Base-by-base conservation (phyloP, 2,329 filamentous ascomycete genomes). In the Paecilomyces fulvus region DNA sequence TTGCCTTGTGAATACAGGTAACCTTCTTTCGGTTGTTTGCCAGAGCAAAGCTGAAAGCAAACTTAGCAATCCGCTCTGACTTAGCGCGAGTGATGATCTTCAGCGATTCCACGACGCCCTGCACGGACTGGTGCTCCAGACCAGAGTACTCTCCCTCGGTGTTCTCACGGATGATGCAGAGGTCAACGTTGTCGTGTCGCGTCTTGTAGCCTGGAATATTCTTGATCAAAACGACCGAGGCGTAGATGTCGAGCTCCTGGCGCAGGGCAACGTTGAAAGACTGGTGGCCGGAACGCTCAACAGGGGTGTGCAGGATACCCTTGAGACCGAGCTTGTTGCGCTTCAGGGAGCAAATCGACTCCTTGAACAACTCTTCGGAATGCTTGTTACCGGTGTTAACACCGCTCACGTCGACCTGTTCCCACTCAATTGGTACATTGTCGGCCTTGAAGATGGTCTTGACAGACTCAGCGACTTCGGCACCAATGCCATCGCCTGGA, bases 361-460 rank as follows among this genome's bases (percentile, higher is more conserved):
- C 90, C 73, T 89, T 86, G 84, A 99, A 97, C 64, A 95, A 87
- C 66, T 91, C 90, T 79, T 97, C 94, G 58, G 91, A 90, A 76
- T 91, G 87, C 78, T 91, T 90, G 75, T 85, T 83, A 69, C 89
- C 89, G 59, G 87, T 84, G 73, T 92, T 89, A 63, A 97, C 83
- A 76, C 94, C 94, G 28, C 90, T 91, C 51, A 96, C 92, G 73
- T 96, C 92, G 68, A 99, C 84, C 81, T 97, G 92, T 79, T 99
- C 94, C 92, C 94, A 97, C 78, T 96, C 91, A 69, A 99, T 87
- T 70, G 94, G 94, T 55, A 96, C 92, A 74, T 96, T 97, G 82
- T 97, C 92, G 74, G 92, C 92, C 85, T 96, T 97, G 87, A 97
- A 97, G 77, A 99, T 88, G 66, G 92, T 95, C 87, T 96, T 96